Evolutionary conservation across 345 rosid species (phyloP).

Genomic region (Euclidium syriacum): DNA sequence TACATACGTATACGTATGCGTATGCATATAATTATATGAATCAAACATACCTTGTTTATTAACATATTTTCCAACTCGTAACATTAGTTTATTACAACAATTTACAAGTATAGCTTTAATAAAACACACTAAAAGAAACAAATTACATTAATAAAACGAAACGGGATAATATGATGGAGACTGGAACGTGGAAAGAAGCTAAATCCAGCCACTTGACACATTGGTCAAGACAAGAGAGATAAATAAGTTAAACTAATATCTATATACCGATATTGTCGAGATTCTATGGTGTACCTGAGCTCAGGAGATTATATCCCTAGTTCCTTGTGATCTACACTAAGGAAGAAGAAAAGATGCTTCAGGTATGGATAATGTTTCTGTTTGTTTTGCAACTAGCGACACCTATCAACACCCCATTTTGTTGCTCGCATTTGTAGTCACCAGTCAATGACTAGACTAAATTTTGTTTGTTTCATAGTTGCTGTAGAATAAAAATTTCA

Average conservation of each 20-base stretch:
- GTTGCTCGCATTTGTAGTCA: too few species aligned
- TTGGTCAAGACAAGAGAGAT: slow-evolving; percentile 13
- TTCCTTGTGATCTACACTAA: neutral
- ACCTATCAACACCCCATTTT: too few species aligned
- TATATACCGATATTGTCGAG: slow-evolving; percentile 15
- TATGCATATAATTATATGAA: neutral
- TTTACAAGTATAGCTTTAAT: neutral
- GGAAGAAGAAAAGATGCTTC: too few species aligned
- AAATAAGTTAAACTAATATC: slow-evolving; percentile 1
- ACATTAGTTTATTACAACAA: neutral
- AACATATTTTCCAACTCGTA: slow-evolving; percentile 1
- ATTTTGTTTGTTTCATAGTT: too few species aligned
- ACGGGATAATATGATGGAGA: slow-evolving; percentile 10
- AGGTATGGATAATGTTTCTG: too few species aligned
- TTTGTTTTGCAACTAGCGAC: too few species aligned
- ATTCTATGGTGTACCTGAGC: slow-evolving; percentile 6
- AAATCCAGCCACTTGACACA: slow-evolving; percentile 20
- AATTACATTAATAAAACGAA: neutral
- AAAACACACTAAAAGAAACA: neutral
- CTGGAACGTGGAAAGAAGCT: slow-evolving; percentile 21
- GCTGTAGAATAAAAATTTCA: too few species aligned
- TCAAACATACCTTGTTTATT: neutral
- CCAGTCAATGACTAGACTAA: too few species aligned
- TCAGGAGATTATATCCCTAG: slow-evolving; percentile 11
- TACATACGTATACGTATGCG: slow-evolving; percentile 6